These are phyloP conservation scores for Backusella tuberculispora DNA, from an alignment of 192 early-diverging fungal genomes.

Conservation along the genomic window DNA sequence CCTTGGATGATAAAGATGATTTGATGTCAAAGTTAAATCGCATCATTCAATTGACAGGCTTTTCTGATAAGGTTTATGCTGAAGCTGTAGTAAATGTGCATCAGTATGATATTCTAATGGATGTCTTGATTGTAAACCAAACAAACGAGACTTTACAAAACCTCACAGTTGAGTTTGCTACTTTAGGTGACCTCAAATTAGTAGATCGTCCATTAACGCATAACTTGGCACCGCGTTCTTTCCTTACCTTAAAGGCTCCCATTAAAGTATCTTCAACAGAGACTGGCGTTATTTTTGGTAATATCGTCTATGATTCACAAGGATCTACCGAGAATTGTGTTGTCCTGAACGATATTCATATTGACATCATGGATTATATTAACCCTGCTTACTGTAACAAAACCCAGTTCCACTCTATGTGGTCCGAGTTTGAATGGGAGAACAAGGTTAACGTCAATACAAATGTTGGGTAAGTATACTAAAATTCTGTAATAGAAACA, in stretches of 20 bases:
- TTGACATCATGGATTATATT: conserved; percentile 99
- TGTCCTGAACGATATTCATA: conserved; percentile 95
- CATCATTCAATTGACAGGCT: conserved; percentile 96
- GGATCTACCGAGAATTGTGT: conserved; percentile 91
- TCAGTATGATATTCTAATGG: conserved; percentile 95
- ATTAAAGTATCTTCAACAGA: conserved; percentile 99
- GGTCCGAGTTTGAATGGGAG: conserved; percentile 99
- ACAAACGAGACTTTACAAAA: conserved; percentile 95
- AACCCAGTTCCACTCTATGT: conserved; percentile 96
- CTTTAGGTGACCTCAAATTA: conserved; percentile 95
- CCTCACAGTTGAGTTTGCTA: conserved; percentile 97
- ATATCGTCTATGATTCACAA: conserved; percentile 96
- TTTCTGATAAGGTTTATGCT: conserved; percentile 97
- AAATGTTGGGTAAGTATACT: conserved; percentile 71
- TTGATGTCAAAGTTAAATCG: conserved; percentile 91
- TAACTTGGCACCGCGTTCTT: conserved; percentile 90
- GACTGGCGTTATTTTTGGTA: conserved; percentile 97
- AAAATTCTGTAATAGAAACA: too few species aligned
- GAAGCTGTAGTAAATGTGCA: conserved; percentile 98
- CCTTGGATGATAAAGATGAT: conserved; percentile 68
- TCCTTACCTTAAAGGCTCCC: conserved; percentile 94
- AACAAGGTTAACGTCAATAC: conserved; percentile 99
- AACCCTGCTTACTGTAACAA: conserved; percentile 89
- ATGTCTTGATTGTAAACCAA: conserved; percentile 98
- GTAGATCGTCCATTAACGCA: conserved; percentile 91